A percentile compares a stretch with the other conserved stretches of the same genome.
These are phyloP conservation scores for Magnaporthiopsis incrustans DNA, from an alignment of 2,329 filamentous ascomycete species.

Conservation along the genomic window DNA sequence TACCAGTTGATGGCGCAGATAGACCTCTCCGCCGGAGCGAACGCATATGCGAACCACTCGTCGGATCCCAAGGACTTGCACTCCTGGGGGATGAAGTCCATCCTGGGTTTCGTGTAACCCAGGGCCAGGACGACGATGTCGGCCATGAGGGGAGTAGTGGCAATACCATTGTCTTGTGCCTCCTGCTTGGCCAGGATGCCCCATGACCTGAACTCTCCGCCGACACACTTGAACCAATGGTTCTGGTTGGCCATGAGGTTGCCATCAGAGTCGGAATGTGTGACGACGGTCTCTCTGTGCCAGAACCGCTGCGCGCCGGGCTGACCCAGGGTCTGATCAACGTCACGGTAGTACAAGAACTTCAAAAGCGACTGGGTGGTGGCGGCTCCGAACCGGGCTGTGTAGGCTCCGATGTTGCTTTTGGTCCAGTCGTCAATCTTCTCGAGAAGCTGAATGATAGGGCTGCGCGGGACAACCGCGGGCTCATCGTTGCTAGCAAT, in stretches of 20 bases:
- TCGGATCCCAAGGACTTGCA: not conserved
- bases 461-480: not conserved
- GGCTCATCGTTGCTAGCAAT: not conserved
- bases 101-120: not conserved
- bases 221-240: not conserved
- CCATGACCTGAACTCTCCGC: not conserved
- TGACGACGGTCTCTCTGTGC: no score
- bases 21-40: not conserved
- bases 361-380: not conserved
- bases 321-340: no score
- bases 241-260: not conserved
- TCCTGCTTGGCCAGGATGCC: not conserved
- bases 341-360: no score
- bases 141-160: not conserved
- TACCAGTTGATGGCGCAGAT: slow-evolving; percentile 6
- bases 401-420: no score
- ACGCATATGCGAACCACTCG: not conserved
- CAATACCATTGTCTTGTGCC: not conserved
- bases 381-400: no score
- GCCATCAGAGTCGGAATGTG: not conserved
- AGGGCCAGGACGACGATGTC: slow-evolving; percentile 2
- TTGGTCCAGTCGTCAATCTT: not conserved
- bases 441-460: not conserved
- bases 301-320: no score
- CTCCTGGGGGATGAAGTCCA: not conserved